Evolutionary conservation across 2,329 filamentous ascomycete species (phyloP).

Genomic region (Epichloe sibirici): DNA sequence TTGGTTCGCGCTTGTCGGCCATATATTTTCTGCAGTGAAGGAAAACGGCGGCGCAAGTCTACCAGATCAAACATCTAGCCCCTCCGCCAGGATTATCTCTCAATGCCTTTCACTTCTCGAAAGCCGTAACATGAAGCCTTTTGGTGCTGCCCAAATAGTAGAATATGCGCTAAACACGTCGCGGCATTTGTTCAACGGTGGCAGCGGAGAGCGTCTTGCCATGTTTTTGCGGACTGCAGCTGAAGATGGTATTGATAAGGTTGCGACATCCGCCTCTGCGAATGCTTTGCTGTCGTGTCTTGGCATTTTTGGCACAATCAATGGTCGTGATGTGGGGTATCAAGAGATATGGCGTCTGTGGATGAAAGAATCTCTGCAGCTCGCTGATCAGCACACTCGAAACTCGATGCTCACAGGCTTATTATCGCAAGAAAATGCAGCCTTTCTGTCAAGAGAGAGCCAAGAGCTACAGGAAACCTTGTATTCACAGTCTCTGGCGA

Average conservation of each 20-base stretch:
- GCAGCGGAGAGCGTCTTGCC: slow-evolving; percentile 24
- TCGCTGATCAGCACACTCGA: slow-evolving; percentile 12
- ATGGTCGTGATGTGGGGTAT: slow-evolving; percentile 25
- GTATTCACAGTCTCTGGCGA: slow-evolving; percentile 25
- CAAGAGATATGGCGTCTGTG: slow-evolving; percentile 32
- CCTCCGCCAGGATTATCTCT: slow-evolving; percentile 19
- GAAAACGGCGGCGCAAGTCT: slow-evolving; percentile 7
- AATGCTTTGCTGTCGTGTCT: slow-evolving; percentile 54
- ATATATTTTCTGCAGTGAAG: slow-evolving; percentile 26
- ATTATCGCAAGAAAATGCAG: slow-evolving; percentile 31
- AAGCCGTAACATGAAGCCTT: slow-evolving; percentile 44
- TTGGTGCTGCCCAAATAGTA: slow-evolving; percentile 38
- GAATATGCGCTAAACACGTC: slow-evolving; percentile 25
- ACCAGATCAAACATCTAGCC: slow-evolving; percentile 18
- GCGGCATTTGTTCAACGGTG: slow-evolving; percentile 28
- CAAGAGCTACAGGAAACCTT: slow-evolving; percentile 36
- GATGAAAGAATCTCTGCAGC: slow-evolving; percentile 27
- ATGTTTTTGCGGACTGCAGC: slow-evolving; percentile 38
- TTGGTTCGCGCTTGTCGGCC: slow-evolving; percentile 49
- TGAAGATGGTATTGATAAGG: slow-evolving; percentile 38
- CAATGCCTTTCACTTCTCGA: slow-evolving; percentile 31
- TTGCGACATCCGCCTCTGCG: slow-evolving; percentile 59
- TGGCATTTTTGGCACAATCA: slow-evolving; percentile 37
- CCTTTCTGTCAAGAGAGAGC: slow-evolving; percentile 25
- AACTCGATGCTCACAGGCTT: slow-evolving; percentile 29